These are phyloP conservation scores for Amanita polypyramis DNA, from an alignment of 768 basidiomycete species.

Conservation along the genomic window DNA sequence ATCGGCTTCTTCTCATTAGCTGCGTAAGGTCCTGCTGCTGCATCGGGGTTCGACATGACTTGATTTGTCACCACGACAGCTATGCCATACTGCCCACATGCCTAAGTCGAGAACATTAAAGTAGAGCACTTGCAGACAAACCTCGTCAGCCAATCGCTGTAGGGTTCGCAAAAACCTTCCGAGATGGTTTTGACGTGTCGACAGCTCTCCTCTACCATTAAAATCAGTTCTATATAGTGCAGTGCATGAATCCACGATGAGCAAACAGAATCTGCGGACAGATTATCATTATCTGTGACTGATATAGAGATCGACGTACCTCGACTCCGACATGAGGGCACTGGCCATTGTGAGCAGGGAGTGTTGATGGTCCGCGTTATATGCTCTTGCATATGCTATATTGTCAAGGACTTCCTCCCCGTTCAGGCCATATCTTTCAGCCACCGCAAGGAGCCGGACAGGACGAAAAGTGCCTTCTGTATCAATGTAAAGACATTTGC, in stretches of 20 bases:
- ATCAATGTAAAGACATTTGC: constrained; percentile 98
- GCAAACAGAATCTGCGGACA: constrained; percentile 73
- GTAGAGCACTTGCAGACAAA: constrained; percentile 16
- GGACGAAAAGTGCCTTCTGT: constrained; percentile 99
- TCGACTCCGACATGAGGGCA: constrained; percentile 98
- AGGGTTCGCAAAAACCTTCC: constrained; percentile 92
- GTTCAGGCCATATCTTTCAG: constrained; percentile 92
- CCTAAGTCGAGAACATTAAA: not conserved
- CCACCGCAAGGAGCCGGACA: constrained; percentile 85
- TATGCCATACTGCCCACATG: constrained; percentile 73
- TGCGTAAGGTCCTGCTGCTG: constrained; percentile 78
- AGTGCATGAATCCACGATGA: constrained; percentile 95
- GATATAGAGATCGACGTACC: constrained; percentile 38
- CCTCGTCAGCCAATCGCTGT: constrained; percentile 93
- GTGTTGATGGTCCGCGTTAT: constrained; percentile 97
- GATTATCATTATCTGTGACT: constrained; percentile 1
- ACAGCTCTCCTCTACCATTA: constrained; percentile 89
- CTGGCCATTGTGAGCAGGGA: constrained; percentile 84
- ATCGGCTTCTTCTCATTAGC: constrained; percentile 97
- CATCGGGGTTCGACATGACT: constrained; percentile 98
- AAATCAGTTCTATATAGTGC: constrained; percentile 94
- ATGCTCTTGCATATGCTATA: constrained; percentile 95
- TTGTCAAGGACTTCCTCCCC: constrained; percentile 98
- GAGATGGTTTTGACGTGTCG: constrained; percentile 89
- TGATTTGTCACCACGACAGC: constrained; percentile 98